Base-by-base conservation (phyloP, 345 rosid species). In the Cardamine chenopodiifolia region DNA sequence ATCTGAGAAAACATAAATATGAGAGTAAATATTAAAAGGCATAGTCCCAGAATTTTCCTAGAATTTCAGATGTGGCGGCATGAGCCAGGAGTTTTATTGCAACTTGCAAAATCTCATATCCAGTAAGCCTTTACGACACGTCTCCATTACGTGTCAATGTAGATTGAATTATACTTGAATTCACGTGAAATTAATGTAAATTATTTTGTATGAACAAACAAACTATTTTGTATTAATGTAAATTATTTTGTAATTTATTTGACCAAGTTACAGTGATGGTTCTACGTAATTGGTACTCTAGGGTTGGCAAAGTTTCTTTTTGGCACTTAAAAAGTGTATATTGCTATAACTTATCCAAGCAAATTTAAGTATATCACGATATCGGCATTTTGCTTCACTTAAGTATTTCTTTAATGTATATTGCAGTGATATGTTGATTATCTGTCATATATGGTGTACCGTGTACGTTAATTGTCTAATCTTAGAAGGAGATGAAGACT, bases 91-190 rank as follows among this genome's bases (percentile, higher is more conserved):
- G 75, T 23, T 32, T 23, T 8, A 47, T 17, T 55, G 45, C 72
- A 65, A 58, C 12, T 71, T 57, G 67, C 66, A 19, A 19, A 48
- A 71, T 58, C 55, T 55, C 70, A 44, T 58, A 57, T 49, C 62
- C 72, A 71, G 80, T 71, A 71, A 71, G 72, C 68, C 22, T 50
- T 7, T 13, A 71, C 68, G 68, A 65, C 77, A 71, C 68, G 77
- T 57, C 76, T 77, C 15, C 66, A 15, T 64, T 48, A 60, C 68
- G 72, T 77, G 76, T 66, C 76, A 48, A 47, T 63, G 7, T 50
- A 22, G 70, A 65, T 71, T 63, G 56, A 37, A 29, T 65, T n/a
- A 4, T 28, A 17, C 44, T 12, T 70, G 10, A 34, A 15, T 14
- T 54, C 29, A 29, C n/a, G 55, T 15, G 14, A 61, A 26, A 8